Conservation (phyloP, 2,329 filamentous ascomycete species). For the Grosmannia huntii region DNA sequence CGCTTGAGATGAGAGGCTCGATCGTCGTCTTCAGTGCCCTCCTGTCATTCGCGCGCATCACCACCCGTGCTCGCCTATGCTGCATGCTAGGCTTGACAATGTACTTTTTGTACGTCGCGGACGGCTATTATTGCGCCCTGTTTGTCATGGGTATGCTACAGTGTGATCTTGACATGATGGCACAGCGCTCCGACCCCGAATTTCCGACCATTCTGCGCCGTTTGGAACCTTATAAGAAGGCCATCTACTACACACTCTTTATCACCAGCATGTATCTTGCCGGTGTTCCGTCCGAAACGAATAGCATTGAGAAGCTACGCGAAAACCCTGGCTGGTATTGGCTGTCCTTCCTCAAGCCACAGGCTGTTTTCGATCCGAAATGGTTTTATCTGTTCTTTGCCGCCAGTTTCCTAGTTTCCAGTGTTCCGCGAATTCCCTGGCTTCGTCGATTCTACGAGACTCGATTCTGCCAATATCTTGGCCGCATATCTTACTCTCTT, state of each 20-base stretch:
- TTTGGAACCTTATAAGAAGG: constrained; percentile 33
- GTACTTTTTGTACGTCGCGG: constrained; percentile 57
- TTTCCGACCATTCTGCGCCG: constrained; percentile 35
- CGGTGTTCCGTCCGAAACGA: constrained; percentile 42
- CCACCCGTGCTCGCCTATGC: constrained; percentile 39
- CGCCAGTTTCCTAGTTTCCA: constrained; percentile 40
- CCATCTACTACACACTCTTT: constrained; percentile 41
- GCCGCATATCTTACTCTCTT: constrained; percentile 47
- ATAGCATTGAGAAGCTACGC: constrained; percentile 33
- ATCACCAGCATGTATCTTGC: constrained; percentile 41
- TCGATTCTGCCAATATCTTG: constrained; percentile 47
- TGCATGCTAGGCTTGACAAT: constrained; percentile 39
- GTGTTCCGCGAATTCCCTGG: constrained; percentile 43
- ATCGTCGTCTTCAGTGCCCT: constrained; percentile 47
- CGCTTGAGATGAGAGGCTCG: constrained; percentile 50
- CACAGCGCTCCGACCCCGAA: constrained; percentile 24
- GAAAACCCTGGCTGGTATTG: constrained; percentile 48
- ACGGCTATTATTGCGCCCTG: constrained; percentile 49
- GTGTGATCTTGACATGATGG: constrained; percentile 46
- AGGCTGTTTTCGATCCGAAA: constrained; percentile 52
- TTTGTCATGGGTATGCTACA: constrained; percentile 50
- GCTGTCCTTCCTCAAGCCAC: constrained; percentile 48
- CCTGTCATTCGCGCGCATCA: constrained; percentile 43
- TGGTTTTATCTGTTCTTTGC: constrained; percentile 57
- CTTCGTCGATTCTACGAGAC: constrained; percentile 46